Conservation (phyloP, 768 basidiomycete species). For the Mycena crocata region DNA sequence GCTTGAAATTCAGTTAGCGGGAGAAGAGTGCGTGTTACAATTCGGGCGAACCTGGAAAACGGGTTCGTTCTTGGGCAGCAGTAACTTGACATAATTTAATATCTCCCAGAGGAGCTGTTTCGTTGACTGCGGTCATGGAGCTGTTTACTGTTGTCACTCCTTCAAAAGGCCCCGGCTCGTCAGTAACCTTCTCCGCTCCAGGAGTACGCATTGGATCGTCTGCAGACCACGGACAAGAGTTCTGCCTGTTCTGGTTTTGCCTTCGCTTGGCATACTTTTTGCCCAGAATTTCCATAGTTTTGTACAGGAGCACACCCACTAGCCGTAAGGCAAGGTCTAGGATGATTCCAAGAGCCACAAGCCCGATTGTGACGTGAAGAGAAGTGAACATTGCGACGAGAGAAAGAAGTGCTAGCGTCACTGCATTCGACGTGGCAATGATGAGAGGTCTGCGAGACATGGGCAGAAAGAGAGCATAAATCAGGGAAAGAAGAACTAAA, state of each 20-base stretch:
- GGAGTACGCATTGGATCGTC: neutral
- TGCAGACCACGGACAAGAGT: slow-evolving; percentile 3
- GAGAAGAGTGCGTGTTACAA: no score
- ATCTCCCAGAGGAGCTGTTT: slow-evolving; percentile 21
- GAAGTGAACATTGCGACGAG: slow-evolving; percentile 34
- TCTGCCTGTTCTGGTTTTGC: neutral
- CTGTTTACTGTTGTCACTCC: slow-evolving; percentile 18
- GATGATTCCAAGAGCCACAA: slow-evolving; percentile 24
- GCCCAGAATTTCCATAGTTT: slow-evolving; percentile 30
- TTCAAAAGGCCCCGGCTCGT: neutral
- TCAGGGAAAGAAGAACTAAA: slow-evolving; percentile 13
- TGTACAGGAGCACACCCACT: slow-evolving; percentile 30
- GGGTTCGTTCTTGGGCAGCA: slow-evolving; percentile 7
- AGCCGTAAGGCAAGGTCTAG: slow-evolving; percentile 27
- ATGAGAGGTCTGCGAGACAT: slow-evolving; percentile 28
- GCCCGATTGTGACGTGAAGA: slow-evolving; percentile 28
- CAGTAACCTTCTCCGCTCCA: neutral
- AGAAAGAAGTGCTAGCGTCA: slow-evolving; percentile 21
- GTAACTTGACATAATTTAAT: slow-evolving; percentile 15
- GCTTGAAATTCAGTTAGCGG: slow-evolving; percentile 26
- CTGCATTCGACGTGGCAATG: slow-evolving; percentile 12
- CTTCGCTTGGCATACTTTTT: slow-evolving; percentile 19
- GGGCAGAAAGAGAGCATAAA: slow-evolving; percentile 32
- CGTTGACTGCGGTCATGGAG: slow-evolving; percentile 31
- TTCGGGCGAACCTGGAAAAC: slow-evolving; percentile 21